Conservation (phyloP, 768 basidiomycete species). For the Strobilomyces dryophilus region DNA sequence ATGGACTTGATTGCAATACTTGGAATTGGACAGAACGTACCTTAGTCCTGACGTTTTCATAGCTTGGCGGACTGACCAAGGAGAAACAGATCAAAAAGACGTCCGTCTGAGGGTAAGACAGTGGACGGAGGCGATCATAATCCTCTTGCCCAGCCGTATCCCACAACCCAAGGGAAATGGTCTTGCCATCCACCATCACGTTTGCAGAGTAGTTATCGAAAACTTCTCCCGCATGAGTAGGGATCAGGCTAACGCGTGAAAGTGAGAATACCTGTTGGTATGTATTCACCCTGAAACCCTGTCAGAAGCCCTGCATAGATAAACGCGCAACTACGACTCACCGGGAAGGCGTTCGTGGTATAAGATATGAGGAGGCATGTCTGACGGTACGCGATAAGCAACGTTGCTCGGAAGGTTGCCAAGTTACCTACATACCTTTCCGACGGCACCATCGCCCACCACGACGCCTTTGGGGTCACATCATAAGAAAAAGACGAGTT, state of each 20-base stretch:
- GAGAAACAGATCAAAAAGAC: slow-evolving; percentile 99
- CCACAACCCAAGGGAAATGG: slow-evolving; percentile 97
- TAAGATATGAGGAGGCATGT: slow-evolving; percentile 99
- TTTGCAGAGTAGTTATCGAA: slow-evolving; percentile 99
- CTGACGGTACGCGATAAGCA: slow-evolving; percentile 39
- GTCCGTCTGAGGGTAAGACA: slow-evolving; percentile 99
- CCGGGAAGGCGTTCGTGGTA: slow-evolving; percentile 96
- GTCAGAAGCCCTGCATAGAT: slow-evolving; percentile 18
- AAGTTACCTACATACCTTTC: slow-evolving; percentile 63
- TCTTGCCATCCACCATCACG: slow-evolving; percentile 98
- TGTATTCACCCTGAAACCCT: slow-evolving; percentile 80
- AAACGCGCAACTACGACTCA: slow-evolving; percentile 39
- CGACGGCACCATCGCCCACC: slow-evolving; percentile 97
- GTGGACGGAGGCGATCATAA: slow-evolving; percentile 94
- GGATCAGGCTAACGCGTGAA: background rate
- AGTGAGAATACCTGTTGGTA: slow-evolving; percentile 72
- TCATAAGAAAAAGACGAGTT: slow-evolving; percentile 29
- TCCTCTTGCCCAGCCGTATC: slow-evolving; percentile 99
- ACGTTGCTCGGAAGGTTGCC: background rate
- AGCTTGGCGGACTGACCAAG: slow-evolving; percentile 94
- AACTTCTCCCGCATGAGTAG: slow-evolving; percentile 44
- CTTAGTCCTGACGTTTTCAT: slow-evolving; percentile 98
- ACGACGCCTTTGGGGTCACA: slow-evolving; percentile 72
- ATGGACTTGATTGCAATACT: slow-evolving; percentile 3
- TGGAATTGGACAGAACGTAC: slow-evolving; percentile 39